Evolutionary conservation across 768 basidiomycete species (phyloP).

Genomic region (Scleroderma citrinum): DNA sequence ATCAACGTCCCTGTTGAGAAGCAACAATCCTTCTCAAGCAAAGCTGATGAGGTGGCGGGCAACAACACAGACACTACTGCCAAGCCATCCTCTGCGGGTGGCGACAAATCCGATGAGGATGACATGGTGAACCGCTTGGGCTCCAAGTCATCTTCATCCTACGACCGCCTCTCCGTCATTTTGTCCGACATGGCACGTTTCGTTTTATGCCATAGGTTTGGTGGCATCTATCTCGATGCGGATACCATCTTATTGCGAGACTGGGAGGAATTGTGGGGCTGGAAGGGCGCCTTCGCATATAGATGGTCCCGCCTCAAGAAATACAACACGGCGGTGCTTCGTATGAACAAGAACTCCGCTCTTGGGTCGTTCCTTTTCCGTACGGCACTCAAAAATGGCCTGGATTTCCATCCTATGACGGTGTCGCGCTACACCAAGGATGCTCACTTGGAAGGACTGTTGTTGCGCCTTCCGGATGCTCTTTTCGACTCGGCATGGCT

Average conservation of each 20-base stretch:
- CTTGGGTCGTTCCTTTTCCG: constrained; percentile 91
- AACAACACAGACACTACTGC: constrained; percentile 19
- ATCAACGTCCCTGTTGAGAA: constrained; percentile 55
- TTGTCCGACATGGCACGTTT: constrained; percentile 97
- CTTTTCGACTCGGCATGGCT: constrained; percentile 97
- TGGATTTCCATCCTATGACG: constrained; percentile 98
- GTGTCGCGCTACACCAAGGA: constrained; percentile 88
- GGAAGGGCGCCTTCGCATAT: constrained; percentile 95
- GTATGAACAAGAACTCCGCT: constrained; percentile 88
- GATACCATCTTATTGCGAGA: constrained; percentile 94
- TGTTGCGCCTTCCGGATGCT: constrained; percentile 90
- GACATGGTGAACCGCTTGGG: constrained; percentile 77
- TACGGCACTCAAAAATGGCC: constrained; percentile 85
- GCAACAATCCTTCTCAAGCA: constrained; percentile 19
- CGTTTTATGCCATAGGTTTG: constrained; percentile 93
- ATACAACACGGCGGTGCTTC: constrained; percentile 96
- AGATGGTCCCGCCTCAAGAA: constrained; percentile 89
- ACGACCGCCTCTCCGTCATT: constrained; percentile 89
- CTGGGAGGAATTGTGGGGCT: constrained; percentile 98
- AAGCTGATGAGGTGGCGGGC: constrained; percentile 12
- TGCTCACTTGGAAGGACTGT: constrained; percentile 73
- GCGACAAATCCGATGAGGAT: constrained; percentile 36
- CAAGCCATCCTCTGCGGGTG: constrained; percentile 17
- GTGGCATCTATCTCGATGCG: constrained; percentile 95
- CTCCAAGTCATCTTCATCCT: constrained; percentile 80